Percentiles rank a stretch among this genome's conserved stretches.
Evolutionary conservation across 2,329 filamentous ascomycete genomes (phyloP).

Genomic region (Sphaerulina musiva): DNA sequence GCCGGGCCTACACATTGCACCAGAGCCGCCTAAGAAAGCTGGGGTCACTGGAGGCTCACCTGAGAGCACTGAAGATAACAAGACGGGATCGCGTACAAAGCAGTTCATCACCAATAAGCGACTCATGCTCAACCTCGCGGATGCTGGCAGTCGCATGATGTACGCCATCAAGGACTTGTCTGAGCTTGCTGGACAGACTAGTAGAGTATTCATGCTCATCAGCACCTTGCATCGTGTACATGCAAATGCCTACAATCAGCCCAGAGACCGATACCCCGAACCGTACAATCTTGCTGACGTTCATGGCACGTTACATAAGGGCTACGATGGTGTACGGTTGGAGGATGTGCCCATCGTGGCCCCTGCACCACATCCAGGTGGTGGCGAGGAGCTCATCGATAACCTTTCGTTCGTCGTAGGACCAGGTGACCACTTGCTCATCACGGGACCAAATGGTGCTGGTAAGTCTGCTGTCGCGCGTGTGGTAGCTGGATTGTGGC

Average conservation of each 20-base stretch:
- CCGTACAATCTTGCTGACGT: constrained; percentile 84
- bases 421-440: constrained; percentile 84
- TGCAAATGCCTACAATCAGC: constrained; percentile 75
- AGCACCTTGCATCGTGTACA: constrained; percentile 91
- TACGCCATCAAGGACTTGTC: constrained; percentile 98
- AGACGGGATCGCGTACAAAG: constrained; percentile 71
- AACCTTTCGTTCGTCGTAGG: constrained; percentile 83
- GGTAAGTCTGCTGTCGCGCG: constrained; percentile 86
- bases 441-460: constrained; percentile 90
- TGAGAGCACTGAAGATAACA: constrained; percentile 14
- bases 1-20: constrained; percentile 78
- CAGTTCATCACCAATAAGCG: constrained; percentile 99
- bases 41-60: not conserved
- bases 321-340: constrained; percentile 87
- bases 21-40: constrained; percentile 53
- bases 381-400: constrained; percentile 85
- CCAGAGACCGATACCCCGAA: constrained; percentile 61
- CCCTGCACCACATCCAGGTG: constrained; percentile 77
- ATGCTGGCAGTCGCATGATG: constrained; percentile 97
- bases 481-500: constrained; percentile 88
- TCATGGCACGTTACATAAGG: constrained; percentile 87
- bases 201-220: constrained; percentile 89
- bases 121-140: constrained; percentile 92
- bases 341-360: constrained; percentile 92
- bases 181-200: constrained; percentile 92